These are phyloP conservation scores for Flaveria linearis DNA, from an alignment of 129 eudicot genomes.

Conservation along the genomic window DNA sequence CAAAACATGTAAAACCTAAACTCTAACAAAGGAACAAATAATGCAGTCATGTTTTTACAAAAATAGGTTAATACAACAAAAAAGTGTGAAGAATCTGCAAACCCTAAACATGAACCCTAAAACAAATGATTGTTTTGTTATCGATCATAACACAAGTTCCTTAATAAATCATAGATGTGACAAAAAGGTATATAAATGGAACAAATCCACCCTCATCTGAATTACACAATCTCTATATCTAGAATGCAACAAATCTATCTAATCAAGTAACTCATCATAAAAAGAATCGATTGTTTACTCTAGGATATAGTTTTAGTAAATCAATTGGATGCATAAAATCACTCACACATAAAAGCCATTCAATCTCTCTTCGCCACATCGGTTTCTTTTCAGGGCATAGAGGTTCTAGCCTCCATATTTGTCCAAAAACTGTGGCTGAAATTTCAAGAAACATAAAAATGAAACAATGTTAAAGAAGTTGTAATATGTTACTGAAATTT, in stretches of 20 bases:
- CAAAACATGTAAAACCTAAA: too few relatives aligned
- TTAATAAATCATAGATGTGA: too few relatives aligned
- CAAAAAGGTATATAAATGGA: neutral
- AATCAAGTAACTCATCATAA: neutral
- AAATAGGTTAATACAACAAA: too few relatives aligned
- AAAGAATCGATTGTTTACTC: neutral
- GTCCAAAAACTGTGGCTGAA: constrained; percentile 89
- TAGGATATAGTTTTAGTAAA: constrained; percentile 2
- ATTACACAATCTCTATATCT: neutral
- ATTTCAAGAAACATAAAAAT: constrained; percentile 20
- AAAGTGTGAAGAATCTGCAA: too few relatives aligned
- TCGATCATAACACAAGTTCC: too few relatives aligned
- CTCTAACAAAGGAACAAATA: too few relatives aligned
- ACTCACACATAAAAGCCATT: constrained; percentile 91
- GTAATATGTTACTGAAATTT: neutral
- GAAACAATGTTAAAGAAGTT: neutral
- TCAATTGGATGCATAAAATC: constrained; percentile 36
- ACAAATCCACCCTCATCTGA: constrained; percentile 12
- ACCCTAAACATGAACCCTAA: too few relatives aligned
- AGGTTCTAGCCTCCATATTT: constrained; percentile 92
- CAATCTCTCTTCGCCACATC: constrained; percentile 96
- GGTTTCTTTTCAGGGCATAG: constrained; percentile 62
- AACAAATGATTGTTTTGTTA: too few relatives aligned
- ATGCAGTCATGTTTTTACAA: too few relatives aligned
- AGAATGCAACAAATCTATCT: constrained; percentile 18